Percentiles rank a stretch among this genome's conserved stretches.
These are phyloP conservation scores for Rhododendron ovatum DNA, from an alignment of 148 eudicot genomes.

Conservation along the genomic window DNA sequence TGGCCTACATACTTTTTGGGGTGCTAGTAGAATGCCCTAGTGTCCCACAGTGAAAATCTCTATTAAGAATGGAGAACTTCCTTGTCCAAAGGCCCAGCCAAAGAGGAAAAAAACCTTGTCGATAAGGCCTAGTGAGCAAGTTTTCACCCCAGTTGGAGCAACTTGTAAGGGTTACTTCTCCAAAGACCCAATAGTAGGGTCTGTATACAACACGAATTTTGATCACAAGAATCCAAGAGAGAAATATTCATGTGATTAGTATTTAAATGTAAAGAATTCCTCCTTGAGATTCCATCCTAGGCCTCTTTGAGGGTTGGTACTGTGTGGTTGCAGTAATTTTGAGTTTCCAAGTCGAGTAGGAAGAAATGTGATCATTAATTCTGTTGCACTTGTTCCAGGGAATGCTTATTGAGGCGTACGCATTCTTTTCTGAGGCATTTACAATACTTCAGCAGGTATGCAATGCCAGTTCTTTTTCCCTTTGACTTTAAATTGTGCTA, in stretches of 20 bases:
- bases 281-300: not conserved
- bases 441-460: constrained; percentile 90
- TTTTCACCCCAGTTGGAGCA: not conserved
- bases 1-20: not conserved
- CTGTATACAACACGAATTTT: not conserved
- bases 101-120: not conserved
- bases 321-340: constrained; percentile 1
- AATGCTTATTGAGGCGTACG: constrained; percentile 90
- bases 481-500: not conserved
- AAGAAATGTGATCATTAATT: not conserved
- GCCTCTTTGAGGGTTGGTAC: not conserved
- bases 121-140: not conserved
- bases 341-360: not conserved
- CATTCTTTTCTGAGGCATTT: constrained; percentile 89
- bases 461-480: not conserved
- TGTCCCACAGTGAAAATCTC: not conserved
- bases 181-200: not conserved
- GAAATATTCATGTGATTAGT: not conserved
- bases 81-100: not conserved
- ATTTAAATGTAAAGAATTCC: not conserved
- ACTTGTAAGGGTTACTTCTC: not conserved
- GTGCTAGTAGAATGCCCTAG: not conserved
- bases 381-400: constrained; percentile 44
- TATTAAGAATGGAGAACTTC: not conserved
- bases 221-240: not conserved